Conservation (phyloP, 768 basidiomycete genomes). For the Pleurotus giganteus region DNA sequence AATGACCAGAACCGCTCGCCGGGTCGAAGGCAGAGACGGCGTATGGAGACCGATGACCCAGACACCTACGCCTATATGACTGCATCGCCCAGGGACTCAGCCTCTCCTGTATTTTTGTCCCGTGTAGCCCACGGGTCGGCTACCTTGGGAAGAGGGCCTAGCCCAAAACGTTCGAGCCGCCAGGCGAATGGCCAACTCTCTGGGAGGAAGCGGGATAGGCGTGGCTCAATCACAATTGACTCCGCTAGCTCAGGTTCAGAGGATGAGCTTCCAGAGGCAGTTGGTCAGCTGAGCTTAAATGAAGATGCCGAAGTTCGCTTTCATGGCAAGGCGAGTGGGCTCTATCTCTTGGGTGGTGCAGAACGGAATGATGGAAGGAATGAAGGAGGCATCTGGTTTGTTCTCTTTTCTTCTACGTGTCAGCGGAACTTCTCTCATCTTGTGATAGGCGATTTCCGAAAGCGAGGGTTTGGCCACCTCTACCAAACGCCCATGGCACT, state of each 20-base stretch:
- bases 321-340: conserved; percentile 82
- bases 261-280: conserved; percentile 57
- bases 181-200: conserved; percentile 5
- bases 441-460: conserved; percentile 72
- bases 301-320: conserved; percentile 85
- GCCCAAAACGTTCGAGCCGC: conserved; percentile 5
- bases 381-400: conserved; percentile 75
- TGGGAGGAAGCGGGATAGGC: conserved; percentile 15
- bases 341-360: conserved; percentile 67
- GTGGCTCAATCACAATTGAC: conserved; percentile 32
- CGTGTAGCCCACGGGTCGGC: conserved; percentile 11
- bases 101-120: conserved; percentile 7
- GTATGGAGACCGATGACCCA: conserved; percentile 38
- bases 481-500: conserved; percentile 21
- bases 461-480: conserved; percentile 85
- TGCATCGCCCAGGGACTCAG: conserved; percentile 10
- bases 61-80: conserved; percentile 14
- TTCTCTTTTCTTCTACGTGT: conserved; percentile 15
- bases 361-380: conserved; percentile 63
- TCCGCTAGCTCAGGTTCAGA: conserved; percentile 35
- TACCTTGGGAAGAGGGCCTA: conserved; percentile 4
- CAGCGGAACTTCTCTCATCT: conserved; percentile 5
- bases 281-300: conserved; percentile 85
- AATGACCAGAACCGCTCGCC: conserved; percentile 31
- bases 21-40: conserved; percentile 47